Conservation (phyloP, 768 basidiomycete species). For the Lentinula aciculospora region DNA sequence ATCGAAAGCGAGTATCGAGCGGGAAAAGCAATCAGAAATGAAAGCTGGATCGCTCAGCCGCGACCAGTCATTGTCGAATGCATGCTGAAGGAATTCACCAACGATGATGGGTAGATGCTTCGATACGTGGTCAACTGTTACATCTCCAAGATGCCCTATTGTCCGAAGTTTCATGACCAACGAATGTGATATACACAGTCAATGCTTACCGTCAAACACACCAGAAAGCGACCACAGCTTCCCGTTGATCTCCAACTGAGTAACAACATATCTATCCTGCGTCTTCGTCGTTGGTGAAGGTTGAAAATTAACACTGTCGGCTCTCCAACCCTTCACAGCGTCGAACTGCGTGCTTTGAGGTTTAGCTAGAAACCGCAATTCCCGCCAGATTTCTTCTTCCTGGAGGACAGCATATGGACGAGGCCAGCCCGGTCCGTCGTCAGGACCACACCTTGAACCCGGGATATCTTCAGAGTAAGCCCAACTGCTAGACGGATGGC, state of each 20-base stretch:
- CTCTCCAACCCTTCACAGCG: conserved; percentile 27
- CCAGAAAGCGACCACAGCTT: conserved; percentile 60
- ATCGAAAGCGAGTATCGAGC: conserved; percentile 57
- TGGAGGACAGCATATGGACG: conserved; percentile 48
- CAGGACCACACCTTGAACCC: conserved; percentile 54
- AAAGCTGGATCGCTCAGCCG: conserved; percentile 37
- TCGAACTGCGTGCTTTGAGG: conserved; percentile 41
- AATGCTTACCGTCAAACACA: conserved; percentile 61
- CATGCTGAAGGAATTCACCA: conserved; percentile 47
- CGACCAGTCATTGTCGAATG: conserved; percentile 28
- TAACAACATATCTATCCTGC: conserved; percentile 62
- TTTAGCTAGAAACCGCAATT: conserved; percentile 43
- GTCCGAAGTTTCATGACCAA: conserved; percentile 3
- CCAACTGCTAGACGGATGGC: conserved; percentile 15
- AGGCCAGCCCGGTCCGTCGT: conserved; percentile 55
- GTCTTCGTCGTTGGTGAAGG: conserved; percentile 48
- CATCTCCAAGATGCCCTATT: conserved; percentile 63
- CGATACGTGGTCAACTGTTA: conserved; percentile 64
- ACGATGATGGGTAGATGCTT: conserved; percentile 66
- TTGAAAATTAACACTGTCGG: conserved; percentile 63
- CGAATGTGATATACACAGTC: conserved; percentile 2
- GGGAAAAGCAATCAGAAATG: conserved; percentile 52
- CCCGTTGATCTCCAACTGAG: conserved; percentile 49
- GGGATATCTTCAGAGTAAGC: conserved; percentile 59
- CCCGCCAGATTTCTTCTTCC: conserved; percentile 48